phyloP scores from a whole-genome alignment of 2,329 filamentous ascomycete genomes.

The Albifimbria verrucaria region DNA sequence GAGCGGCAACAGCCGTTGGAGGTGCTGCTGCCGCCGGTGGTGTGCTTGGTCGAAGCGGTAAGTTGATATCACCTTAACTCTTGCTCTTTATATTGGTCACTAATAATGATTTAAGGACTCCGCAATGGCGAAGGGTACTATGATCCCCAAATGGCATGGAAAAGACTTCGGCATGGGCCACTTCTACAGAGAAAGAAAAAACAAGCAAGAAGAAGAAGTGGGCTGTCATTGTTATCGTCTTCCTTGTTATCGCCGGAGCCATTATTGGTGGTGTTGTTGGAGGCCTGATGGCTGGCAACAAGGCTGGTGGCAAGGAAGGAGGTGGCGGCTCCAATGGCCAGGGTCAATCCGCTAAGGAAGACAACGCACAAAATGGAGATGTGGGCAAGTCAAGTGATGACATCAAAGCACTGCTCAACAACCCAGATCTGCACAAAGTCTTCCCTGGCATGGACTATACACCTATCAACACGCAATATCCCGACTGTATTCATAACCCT shows the following conservation, averaged over 20 bases:
- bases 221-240: conserved; percentile 63
- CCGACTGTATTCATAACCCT: conserved; percentile 71
- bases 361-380: conserved; percentile 63
- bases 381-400: conserved; percentile 71
- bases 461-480: conserved; percentile 85
- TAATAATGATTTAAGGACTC: conserved; percentile 4
- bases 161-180: conserved; percentile 63
- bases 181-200: conserved; percentile 53
- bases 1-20: conserved; percentile 41
- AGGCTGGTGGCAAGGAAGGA: conserved; percentile 21
- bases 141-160: conserved; percentile 42
- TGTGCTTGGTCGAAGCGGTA: conserved; percentile 23
- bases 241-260: conserved; percentile 63
- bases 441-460: conserved; percentile 97
- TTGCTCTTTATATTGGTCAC: background rate
- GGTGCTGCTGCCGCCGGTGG: conserved; percentile 37
- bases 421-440: conserved; percentile 80
- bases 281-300: conserved; percentile 61
- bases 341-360: conserved; percentile 54
- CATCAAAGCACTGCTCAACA: conserved; percentile 79
- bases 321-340: conserved; percentile 18
- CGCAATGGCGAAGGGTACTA: conserved; percentile 18
- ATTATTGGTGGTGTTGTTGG: conserved; percentile 74
- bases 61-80: background rate
- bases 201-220: conserved; percentile 62